Conservation (phyloP, 2,329 filamentous ascomycete genomes). For the Venturia asperata region DNA sequence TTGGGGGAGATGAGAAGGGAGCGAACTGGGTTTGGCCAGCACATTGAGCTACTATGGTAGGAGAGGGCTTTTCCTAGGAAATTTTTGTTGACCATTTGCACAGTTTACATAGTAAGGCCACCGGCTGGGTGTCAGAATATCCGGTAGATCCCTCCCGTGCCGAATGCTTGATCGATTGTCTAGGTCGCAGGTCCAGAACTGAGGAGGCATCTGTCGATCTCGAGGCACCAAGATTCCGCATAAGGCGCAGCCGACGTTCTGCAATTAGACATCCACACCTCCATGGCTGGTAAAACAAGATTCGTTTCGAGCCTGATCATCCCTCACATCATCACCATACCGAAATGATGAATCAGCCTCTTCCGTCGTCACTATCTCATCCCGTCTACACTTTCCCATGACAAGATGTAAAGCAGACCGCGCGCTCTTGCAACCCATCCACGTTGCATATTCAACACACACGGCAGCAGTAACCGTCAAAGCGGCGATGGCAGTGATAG, state of each 20-base stretch:
- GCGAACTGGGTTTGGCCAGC: no score
- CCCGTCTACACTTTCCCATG: neutral
- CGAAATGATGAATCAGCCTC: neutral
- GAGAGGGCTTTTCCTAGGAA: no score
- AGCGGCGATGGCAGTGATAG: neutral
- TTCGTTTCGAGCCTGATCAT: neutral
- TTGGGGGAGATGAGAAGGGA: no score
- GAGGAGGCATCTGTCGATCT: no score
- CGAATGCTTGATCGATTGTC: no score
- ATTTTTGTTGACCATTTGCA: no score
- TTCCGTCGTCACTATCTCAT: neutral
- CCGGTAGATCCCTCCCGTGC: no score
- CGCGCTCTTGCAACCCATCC: neutral
- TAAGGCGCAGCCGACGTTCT: neutral
- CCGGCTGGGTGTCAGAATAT: no score
- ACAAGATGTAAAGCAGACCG: neutral
- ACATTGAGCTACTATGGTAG: no score
- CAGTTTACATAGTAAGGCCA: no score
- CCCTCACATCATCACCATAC: neutral
- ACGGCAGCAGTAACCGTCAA: neutral
- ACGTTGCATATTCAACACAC: neutral
- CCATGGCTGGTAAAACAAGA: neutral
- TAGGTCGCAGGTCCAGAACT: no score
- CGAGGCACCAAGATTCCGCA: no score
- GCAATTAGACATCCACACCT: neutral